A percentile compares a stretch with the other conserved stretches of the same genome.
phyloP scores from a whole-genome alignment of 75 land plant genomes.

The Pinus tabuliformis region DNA sequence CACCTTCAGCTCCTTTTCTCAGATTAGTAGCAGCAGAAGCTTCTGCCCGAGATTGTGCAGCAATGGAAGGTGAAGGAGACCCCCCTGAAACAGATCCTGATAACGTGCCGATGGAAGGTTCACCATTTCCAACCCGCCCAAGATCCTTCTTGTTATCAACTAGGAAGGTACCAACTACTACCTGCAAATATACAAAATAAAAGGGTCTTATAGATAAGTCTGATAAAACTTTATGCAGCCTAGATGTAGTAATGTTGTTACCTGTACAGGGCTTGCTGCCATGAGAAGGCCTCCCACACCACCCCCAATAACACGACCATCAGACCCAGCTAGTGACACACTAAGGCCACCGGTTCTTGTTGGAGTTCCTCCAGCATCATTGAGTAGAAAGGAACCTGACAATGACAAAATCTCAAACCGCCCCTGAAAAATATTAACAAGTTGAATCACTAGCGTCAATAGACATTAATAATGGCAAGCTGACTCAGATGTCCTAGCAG shows the following conservation, averaged over 20 bases:
- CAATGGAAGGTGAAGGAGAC: neutral
- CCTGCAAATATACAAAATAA: conserved; percentile 2
- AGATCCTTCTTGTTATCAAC: conserved; percentile 10
- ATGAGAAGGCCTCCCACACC: conserved; percentile 84
- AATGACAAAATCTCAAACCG: conserved; percentile 90
- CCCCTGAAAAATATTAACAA: conserved; percentile 53
- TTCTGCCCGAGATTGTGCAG: neutral
- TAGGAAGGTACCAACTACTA: conserved; percentile 11
- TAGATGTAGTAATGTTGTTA: conserved; percentile 3
- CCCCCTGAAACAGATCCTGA: neutral
- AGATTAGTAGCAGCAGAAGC: neutral
- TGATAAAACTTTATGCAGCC: neutral
- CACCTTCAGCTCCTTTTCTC: neutral
- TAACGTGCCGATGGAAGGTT: neutral
- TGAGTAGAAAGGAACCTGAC: conserved; percentile 83
- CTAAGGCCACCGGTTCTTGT: conserved; percentile 89
- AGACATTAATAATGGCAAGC: neutral
- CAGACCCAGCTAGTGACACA: conserved; percentile 81
- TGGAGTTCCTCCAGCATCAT: conserved; percentile 68
- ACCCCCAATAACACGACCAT: conserved; percentile 94
- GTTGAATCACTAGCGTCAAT: neutral
- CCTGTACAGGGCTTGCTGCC: conserved; percentile 97
- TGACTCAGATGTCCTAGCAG: neutral
- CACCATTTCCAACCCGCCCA: conserved; percentile 5
- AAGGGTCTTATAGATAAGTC: neutral